A percentile compares a stretch with the other conserved stretches of the same genome.
phyloP scores from a whole-genome alignment of 768 basidiomycete genomes.

The Strobilomyces dryophilus region DNA sequence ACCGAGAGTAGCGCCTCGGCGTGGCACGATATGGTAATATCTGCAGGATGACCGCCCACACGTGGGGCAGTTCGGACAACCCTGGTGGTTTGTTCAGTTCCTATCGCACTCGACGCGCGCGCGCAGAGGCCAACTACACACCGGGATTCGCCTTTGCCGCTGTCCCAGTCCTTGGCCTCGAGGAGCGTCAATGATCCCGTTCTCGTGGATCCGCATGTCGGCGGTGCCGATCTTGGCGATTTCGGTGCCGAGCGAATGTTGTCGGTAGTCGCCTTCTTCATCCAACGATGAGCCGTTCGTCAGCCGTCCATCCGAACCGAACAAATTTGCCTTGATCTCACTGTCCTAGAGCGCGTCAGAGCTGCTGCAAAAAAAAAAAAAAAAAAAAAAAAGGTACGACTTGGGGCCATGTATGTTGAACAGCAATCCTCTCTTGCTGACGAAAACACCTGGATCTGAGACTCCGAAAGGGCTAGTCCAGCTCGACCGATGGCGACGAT shows the following conservation, averaged over 20 bases:
- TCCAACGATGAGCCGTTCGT: slow-evolving; percentile 85
- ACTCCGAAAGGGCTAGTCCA: slow-evolving; percentile 56
- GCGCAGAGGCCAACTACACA: slow-evolving; percentile 34
- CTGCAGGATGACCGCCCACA: slow-evolving; percentile 92
- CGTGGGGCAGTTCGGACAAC: slow-evolving; percentile 70
- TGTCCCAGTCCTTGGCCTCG: slow-evolving; percentile 89
- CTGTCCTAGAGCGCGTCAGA: slow-evolving; percentile 38
- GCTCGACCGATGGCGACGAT: slow-evolving; percentile 65
- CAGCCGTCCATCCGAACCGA: slow-evolving; percentile 78
- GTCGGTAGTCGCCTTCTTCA: slow-evolving; percentile 86
- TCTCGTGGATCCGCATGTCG: slow-evolving; percentile 82
- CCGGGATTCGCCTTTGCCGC: slow-evolving; percentile 70
- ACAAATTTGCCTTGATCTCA: slow-evolving; percentile 89
- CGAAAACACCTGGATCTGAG: slow-evolving; percentile 86
- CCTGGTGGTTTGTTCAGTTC: slow-evolving; percentile 37
- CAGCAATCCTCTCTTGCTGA: slow-evolving; percentile 72
- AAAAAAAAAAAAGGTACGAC: neutral
- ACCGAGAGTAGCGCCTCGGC: slow-evolving; percentile 85
- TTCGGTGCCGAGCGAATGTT: slow-evolving; percentile 80
- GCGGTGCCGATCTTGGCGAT: slow-evolving; percentile 79
- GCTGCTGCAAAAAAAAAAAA: neutral
- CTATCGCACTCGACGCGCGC: neutral
- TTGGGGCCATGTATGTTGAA: slow-evolving; percentile 61
- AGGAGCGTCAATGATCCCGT: slow-evolving; percentile 82
- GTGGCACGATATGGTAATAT: slow-evolving; percentile 83